Base-by-base conservation (phyloP, 768 basidiomycete species). In the Lentinula boryana region DNA sequence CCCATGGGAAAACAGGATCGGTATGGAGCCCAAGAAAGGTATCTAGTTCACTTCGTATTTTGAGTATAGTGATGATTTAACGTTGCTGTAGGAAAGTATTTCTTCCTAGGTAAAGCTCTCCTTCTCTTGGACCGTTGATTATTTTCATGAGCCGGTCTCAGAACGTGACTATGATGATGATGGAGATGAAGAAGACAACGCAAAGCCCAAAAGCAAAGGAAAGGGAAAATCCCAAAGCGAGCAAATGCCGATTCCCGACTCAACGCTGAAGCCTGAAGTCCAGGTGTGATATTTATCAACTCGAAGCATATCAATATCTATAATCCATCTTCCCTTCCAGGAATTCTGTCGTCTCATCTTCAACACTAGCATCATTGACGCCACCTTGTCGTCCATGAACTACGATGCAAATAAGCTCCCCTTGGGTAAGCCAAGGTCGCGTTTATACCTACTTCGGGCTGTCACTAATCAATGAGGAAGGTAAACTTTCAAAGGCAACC, bases 371-470 rank as follows among this genome's bases (percentile, higher is more conserved):
- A 38, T 84, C 61, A 81, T 85, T 23, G 77, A 81, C 52, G 82
- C 81, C 0, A 75, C 78, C 46, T 69, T 86, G 66, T 80, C 81
- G 15, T 80, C 82, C 5, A 84, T 86, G 82, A 85, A 86, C 63
- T 86, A 86, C 62, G 85, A 86, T 66, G 85, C 84, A 4, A 80
- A 80, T 65, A 86, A 86, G 65, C 75, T 86, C 23, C 85, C 85
- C 15, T 78, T 86, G 16, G 85, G 84, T 78, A 68, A 49, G 63
- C n/a, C 4, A n/a, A 27, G 15, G 38, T 13, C 5, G 13, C 3
- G 8, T 32, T 27, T 5, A 41, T 35, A 44, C 21, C 12, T 8
- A 48, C n/a, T 48, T 4, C 33, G 7, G n/a, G 15, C 7, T 54
- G 15, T 58, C 35, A 41, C n/a, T 50, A 7, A 64, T 15, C 54